Evolutionary conservation across 1,284 basidiomycete genomes (phyloP).

Genomic region (Coniophora puteana): DNA sequence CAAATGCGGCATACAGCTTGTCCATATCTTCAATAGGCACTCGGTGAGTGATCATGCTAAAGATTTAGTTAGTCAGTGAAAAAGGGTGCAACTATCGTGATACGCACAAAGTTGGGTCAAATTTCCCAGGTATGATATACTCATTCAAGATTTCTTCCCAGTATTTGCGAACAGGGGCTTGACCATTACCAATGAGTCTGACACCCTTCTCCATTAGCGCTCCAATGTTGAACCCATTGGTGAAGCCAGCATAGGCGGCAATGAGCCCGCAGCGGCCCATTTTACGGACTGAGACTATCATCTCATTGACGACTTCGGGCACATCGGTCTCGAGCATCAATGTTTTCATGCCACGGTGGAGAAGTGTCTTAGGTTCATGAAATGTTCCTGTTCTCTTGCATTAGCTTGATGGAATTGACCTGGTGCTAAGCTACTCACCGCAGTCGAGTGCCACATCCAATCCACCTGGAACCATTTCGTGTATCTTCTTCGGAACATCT

Average conservation of each 20-base stretch:
- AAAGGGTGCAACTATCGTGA: background rate
- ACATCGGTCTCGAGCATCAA: slow-evolving; percentile 77
- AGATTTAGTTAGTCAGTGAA: slow-evolving; percentile 8
- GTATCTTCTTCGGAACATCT: slow-evolving; percentile 57
- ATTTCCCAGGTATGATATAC: slow-evolving; percentile 62
- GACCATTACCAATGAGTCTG: slow-evolving; percentile 66
- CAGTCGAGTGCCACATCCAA: slow-evolving; percentile 61
- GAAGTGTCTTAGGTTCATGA: slow-evolving; percentile 63
- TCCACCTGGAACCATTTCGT: slow-evolving; percentile 60
- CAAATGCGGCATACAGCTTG: slow-evolving; percentile 56
- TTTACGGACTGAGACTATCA: slow-evolving; percentile 60
- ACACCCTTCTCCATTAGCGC: slow-evolving; percentile 79
- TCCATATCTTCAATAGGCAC: slow-evolving; percentile 54
- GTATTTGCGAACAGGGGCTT: slow-evolving; percentile 73
- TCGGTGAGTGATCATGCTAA: slow-evolving; percentile 59
- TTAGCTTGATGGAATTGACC: background rate
- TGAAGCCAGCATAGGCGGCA: slow-evolving; percentile 60
- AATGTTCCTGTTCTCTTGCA: slow-evolving; percentile 43
- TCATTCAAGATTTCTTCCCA: slow-evolving; percentile 70
- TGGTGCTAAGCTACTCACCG: slow-evolving; percentile 16
- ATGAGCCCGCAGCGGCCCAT: slow-evolving; percentile 62
- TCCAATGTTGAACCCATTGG: slow-evolving; percentile 71
- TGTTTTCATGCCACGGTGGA: slow-evolving; percentile 67
- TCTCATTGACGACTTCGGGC: slow-evolving; percentile 70
- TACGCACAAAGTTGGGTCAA: slow-evolving; percentile 64